Evolutionary conservation across 2,329 filamentous ascomycete genomes (phyloP).

Genomic region (Exserohilum rostratum): DNA sequence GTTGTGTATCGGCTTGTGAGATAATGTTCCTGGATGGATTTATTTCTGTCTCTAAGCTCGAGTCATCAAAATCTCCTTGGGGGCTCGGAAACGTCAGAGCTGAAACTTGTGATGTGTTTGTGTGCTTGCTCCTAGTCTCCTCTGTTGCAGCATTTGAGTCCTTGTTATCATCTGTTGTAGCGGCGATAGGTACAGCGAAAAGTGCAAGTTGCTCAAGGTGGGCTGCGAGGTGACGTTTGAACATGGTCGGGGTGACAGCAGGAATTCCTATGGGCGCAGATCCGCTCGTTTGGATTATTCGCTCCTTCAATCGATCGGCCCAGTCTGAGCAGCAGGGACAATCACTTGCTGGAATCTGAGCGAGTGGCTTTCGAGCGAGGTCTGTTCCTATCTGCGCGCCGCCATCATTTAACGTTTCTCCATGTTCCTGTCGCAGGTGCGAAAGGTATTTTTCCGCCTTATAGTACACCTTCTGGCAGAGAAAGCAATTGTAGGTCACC

Average conservation of each 20-base stretch:
- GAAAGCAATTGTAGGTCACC: background rate
- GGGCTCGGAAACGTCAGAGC: background rate
- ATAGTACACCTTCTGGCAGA: background rate
- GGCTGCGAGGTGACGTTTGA: background rate
- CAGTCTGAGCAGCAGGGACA: background rate
- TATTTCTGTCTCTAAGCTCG: background rate
- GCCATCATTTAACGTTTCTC: background rate
- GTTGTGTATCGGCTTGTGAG: background rate
- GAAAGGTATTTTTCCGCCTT: background rate
- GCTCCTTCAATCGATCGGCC: background rate
- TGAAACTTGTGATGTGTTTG: background rate
- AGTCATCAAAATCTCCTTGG: background rate
- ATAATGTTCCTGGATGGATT: background rate
- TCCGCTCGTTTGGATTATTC: background rate
- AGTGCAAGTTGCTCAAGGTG: background rate
- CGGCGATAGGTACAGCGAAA: background rate
- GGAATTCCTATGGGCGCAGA: background rate
- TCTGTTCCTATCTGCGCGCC: background rate
- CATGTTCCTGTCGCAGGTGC: background rate
- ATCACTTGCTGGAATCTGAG: background rate
- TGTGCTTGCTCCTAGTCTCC: background rate
- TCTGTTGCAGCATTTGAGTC: background rate
- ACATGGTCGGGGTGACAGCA: background rate
- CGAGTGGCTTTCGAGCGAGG: background rate
- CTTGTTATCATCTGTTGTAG: background rate